Evolutionary conservation across 208 protist genomes (phyloP).

Genomic region (Wallacemonas collosoma): DNA sequence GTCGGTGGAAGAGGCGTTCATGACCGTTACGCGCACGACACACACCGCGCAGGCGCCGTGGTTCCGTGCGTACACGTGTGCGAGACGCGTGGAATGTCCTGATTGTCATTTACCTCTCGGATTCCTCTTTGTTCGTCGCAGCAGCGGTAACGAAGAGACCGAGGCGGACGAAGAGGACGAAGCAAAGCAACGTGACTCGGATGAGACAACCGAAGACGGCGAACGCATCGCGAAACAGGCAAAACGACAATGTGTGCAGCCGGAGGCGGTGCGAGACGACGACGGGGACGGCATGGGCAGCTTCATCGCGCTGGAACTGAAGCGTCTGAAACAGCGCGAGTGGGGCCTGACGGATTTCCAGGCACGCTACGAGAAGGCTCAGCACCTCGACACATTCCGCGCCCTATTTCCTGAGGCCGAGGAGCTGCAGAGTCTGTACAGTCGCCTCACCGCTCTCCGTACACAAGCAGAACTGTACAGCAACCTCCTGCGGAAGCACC

Average conservation of each 20-base stretch:
- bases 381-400: slow-evolving; percentile 62
- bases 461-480: slow-evolving; percentile 81
- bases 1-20: slow-evolving; percentile 66
- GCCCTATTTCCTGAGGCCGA: slow-evolving; percentile 79
- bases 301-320: slow-evolving; percentile 81
- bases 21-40: slow-evolving; percentile 64
- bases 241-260: neutral
- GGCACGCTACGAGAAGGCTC: slow-evolving; percentile 60
- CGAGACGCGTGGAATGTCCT: slow-evolving; percentile 61
- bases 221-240: no score
- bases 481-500: slow-evolving; percentile 79
- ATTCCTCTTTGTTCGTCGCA: slow-evolving; percentile 51
- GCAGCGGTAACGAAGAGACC: neutral
- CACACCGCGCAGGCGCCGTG: slow-evolving; percentile 56
- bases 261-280: neutral
- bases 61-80: slow-evolving; percentile 64
- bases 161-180: neutral
- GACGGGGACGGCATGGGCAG: slow-evolving; percentile 21
- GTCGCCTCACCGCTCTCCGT: slow-evolving; percentile 68
- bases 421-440: slow-evolving; percentile 75
- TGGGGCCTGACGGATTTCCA: slow-evolving; percentile 72
- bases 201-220: neutral
- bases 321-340: slow-evolving; percentile 63
- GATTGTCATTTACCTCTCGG: slow-evolving; percentile 80
- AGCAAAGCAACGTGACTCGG: slow-evolving; percentile 6